phyloP scores from a whole-genome alignment of 1,139 yeast genomes.

The Blastobotrys buckinghamii region DNA sequence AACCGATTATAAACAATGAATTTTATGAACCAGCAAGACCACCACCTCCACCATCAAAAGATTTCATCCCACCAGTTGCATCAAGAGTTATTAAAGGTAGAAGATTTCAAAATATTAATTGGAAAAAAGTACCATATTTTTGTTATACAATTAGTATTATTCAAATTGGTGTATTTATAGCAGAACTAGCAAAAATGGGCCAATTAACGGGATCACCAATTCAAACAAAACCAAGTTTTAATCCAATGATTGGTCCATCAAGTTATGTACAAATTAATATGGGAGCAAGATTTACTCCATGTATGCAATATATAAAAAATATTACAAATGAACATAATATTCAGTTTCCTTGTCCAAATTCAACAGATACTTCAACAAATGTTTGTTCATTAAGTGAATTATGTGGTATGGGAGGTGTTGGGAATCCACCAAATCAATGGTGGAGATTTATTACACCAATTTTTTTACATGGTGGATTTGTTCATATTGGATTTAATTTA shows the following conservation, averaged over 20 bases:
- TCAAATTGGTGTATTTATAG: conserved; percentile 59
- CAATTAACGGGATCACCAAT: conserved; percentile 59
- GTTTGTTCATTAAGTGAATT: conserved; percentile 53
- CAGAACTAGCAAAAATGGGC: conserved; percentile 58
- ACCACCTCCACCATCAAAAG: neutral
- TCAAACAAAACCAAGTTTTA: conserved; percentile 66
- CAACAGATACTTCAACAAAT: conserved; percentile 49
- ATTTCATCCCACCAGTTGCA: no score
- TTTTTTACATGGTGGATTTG: conserved; percentile 70
- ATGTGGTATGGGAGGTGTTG: conserved; percentile 55
- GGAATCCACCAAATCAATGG: conserved; percentile 46
- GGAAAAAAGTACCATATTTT: conserved; percentile 29
- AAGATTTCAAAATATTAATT: conserved; percentile 7
- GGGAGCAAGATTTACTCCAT: conserved; percentile 70
- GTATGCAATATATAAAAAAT: conserved; percentile 53
- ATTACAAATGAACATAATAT: conserved; percentile 43
- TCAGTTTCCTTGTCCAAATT: conserved; percentile 64
- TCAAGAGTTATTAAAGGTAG: neutral
- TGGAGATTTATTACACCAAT: conserved; percentile 65
- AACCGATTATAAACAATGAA: neutral
- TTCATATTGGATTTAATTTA: conserved; percentile 63
- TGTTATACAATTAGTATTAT: conserved; percentile 34
- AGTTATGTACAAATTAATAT: conserved; percentile 57
- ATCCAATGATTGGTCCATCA: conserved; percentile 82
- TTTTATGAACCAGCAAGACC: neutral